Percentiles rank a stretch among this genome's conserved stretches.
phyloP scores from a whole-genome alignment of 768 basidiomycete genomes.

The Tylopilus plumbeoviolaceoides region DNA sequence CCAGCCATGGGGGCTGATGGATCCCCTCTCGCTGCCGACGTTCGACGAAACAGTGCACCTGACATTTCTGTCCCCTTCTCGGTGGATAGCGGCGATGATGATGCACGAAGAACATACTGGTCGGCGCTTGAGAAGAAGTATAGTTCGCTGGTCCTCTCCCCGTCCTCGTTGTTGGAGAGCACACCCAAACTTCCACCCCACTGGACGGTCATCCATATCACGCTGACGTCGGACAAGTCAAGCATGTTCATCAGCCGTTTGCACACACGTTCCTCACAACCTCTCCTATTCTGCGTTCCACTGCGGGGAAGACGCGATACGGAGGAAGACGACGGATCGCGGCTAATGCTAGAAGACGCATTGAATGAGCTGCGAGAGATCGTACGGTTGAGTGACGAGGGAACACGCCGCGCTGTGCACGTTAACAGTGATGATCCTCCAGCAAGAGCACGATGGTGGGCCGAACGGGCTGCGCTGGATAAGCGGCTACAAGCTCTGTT shows the following conservation, averaged over 20 bases:
- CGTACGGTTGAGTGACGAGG: conserved; percentile 71
- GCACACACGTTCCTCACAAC: conserved; percentile 45
- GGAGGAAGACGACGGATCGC: conserved; percentile 59
- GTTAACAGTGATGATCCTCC: conserved; percentile 65
- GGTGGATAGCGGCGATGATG: conserved; percentile 35
- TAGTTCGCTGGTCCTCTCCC: conserved; percentile 22
- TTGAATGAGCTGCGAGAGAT: conserved; percentile 74
- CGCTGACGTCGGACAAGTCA: conserved; percentile 75
- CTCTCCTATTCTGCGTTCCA: conserved; percentile 86
- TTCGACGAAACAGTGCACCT: conserved; percentile 19
- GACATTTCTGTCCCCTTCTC: conserved; percentile 14
- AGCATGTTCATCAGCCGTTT: conserved; percentile 84
- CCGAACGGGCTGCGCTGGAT: conserved; percentile 71
- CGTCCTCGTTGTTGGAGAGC: conserved; percentile 38
- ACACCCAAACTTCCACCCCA: conserved; percentile 55
- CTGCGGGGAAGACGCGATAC: conserved; percentile 78
- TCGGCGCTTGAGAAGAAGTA: conserved; percentile 52
- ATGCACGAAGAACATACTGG: conserved; percentile 56
- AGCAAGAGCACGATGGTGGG: conserved; percentile 84
- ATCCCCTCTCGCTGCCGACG: conserved; percentile 29
- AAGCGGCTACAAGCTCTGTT: conserved; percentile 67
- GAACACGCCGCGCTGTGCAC: conserved; percentile 65
- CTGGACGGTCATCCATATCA: conserved; percentile 86
- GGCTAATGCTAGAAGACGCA: conserved; percentile 74
- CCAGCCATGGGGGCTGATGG: conserved; percentile 50